phyloP scores from a whole-genome alignment of 2,329 filamentous ascomycete genomes.

The Sporothrix mexicana region DNA sequence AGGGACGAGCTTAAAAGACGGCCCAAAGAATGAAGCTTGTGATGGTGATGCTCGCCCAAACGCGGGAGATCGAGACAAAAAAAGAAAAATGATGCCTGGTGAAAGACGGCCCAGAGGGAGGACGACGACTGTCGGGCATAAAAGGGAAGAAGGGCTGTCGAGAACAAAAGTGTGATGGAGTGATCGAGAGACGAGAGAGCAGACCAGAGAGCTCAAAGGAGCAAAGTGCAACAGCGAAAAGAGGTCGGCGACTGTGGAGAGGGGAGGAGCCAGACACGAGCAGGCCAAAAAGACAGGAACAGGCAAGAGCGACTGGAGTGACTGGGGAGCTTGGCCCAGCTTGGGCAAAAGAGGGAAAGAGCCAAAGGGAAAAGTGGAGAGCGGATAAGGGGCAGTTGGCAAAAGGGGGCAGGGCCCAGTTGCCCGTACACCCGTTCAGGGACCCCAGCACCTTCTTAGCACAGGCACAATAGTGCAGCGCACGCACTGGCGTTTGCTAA shows the following conservation, averaged over 20 bases:
- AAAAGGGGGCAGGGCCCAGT: slow-evolving; percentile 29
- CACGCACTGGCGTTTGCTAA: slow-evolving; percentile 3
- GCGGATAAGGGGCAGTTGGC: slow-evolving; percentile 28
- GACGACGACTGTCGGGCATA: not conserved
- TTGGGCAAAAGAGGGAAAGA: slow-evolving; percentile 8
- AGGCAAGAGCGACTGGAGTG: not conserved
- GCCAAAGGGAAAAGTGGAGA: slow-evolving; percentile 25
- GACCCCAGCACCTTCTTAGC: not conserved
- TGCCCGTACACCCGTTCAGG: slow-evolving; percentile 4
- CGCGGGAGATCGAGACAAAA: slow-evolving; percentile 10
- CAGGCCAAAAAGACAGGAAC: no score
- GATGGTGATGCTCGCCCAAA: not conserved
- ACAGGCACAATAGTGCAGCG: not conserved
- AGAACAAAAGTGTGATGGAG: not conserved
- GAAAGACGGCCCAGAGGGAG: slow-evolving; percentile 10
- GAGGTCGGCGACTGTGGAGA: not conserved
- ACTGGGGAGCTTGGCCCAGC: slow-evolving; percentile 15
- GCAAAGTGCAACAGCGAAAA: not conserved
- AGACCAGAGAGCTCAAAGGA: not conserved
- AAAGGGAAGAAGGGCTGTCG: not conserved
- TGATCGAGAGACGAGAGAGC: not conserved
- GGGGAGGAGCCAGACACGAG: not conserved
- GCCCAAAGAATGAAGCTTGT: not conserved
- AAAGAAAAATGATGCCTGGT: not conserved
- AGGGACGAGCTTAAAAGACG: not conserved